Conservation (phyloP, 2,329 filamentous ascomycete species). For the Alternaria tenuissima region DNA sequence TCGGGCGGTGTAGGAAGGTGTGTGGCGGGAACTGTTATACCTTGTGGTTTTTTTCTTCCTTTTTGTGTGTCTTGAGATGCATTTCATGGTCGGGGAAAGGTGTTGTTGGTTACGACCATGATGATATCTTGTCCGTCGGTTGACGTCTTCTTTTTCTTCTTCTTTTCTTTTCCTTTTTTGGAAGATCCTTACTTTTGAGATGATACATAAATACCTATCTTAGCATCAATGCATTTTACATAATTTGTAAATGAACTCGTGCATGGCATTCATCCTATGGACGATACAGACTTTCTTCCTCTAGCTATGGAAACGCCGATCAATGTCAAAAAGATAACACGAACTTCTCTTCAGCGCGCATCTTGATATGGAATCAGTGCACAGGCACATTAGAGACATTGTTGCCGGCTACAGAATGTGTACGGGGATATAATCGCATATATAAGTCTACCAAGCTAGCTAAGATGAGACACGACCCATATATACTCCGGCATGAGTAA, state of each 20-base stretch:
- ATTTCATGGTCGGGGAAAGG: not conserved
- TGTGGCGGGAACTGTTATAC: not conserved
- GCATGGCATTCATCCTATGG: fast-evolving
- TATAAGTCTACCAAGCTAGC: too few relatives aligned
- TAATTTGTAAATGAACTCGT: not conserved
- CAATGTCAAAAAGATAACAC: not conserved
- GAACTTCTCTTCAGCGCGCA: too few relatives aligned
- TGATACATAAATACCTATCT: slow-evolving; percentile 1
- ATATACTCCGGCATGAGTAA: too few relatives aligned
- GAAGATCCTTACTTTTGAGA: not conserved
- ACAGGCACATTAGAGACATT: too few relatives aligned
- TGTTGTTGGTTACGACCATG: slow-evolving; percentile 6
- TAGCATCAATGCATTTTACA: slow-evolving; percentile 4
- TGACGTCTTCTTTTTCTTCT: not conserved
- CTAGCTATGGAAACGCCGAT: not conserved
- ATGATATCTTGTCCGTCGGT: not conserved
- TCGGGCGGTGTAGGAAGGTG: not conserved
- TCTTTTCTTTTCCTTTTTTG: not conserved
- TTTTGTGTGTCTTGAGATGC: not conserved
- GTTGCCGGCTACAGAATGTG: too few relatives aligned
- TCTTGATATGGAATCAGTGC: too few relatives aligned
- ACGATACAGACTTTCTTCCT: not conserved
- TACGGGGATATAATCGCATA: fast-evolving
- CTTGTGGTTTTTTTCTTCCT: not conserved
- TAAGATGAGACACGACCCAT: too few relatives aligned